Evolutionary conservation across 371 early-diverging fungal genomes (phyloP).

Genomic region (Rhizomucor pusillus): DNA sequence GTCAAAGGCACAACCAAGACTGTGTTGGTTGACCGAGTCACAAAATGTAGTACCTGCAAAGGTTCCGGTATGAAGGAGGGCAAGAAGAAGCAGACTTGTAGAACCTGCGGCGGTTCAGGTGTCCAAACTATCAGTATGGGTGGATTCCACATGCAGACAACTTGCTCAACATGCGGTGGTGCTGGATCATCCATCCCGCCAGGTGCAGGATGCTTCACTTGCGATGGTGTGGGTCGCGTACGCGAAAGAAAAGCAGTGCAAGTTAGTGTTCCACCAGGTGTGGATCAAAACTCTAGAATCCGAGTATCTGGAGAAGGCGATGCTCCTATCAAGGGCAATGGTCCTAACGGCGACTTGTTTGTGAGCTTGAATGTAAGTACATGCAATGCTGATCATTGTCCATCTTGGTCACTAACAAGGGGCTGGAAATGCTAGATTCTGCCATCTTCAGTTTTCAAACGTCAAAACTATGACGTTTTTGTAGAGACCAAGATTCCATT

Average conservation of each 20-base stretch:
- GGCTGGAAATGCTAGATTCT: conserved; percentile 15
- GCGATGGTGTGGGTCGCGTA: conserved; percentile 80
- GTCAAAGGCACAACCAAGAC: conserved; percentile 71
- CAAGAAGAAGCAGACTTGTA: conserved; percentile 63
- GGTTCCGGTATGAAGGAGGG: conserved; percentile 82
- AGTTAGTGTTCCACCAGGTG: conserved; percentile 85
- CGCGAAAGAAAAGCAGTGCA: conserved; percentile 64
- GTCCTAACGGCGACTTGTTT: conserved; percentile 80
- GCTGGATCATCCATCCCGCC: conserved; percentile 68
- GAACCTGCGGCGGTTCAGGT: conserved; percentile 84
- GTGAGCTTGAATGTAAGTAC: conserved; percentile 66
- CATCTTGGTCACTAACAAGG: not conserved
- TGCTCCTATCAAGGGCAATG: conserved; percentile 73
- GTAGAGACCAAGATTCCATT: conserved; percentile 76
- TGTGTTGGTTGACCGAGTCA: conserved; percentile 61
- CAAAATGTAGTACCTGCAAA: conserved; percentile 72
- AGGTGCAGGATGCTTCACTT: conserved; percentile 73
- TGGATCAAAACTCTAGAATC: conserved; percentile 50
- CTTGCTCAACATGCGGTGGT: conserved; percentile 84
- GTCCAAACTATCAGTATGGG: conserved; percentile 69
- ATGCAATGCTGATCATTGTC: not conserved
- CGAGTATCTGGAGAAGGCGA: conserved; percentile 82
- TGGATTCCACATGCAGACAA: conserved; percentile 85
- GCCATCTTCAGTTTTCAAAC: conserved; percentile 71
- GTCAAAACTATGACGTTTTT: conserved; percentile 78